phyloP scores from a whole-genome alignment of 2,329 filamentous ascomycete species.

The Diaporthe sp. region DNA sequence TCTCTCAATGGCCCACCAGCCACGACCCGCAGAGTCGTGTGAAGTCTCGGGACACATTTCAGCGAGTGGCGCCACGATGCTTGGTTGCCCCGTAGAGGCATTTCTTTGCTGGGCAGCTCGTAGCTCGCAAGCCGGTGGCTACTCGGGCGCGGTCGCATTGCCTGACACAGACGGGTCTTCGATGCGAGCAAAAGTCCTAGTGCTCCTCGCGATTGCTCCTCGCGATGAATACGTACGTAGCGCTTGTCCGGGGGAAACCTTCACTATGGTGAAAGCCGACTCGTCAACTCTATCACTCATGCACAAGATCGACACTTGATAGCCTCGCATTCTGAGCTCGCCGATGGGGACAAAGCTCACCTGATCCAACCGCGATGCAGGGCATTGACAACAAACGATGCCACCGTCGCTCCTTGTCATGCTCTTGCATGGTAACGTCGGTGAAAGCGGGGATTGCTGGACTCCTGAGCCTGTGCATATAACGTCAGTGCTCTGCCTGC shows the following conservation, averaged over 20 bases:
- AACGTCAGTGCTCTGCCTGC: slow-evolving; percentile 15
- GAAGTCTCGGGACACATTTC: not conserved
- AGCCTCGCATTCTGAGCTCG: not conserved
- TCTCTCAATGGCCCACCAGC: not conserved
- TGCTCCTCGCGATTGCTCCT: not conserved
- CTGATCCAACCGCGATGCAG: slow-evolving; percentile 16
- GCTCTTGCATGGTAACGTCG: slow-evolving; percentile 14
- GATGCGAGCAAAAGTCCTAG: not conserved
- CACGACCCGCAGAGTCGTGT: not conserved
- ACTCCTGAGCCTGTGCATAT: not conserved
- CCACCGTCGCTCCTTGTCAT: slow-evolving; percentile 22
- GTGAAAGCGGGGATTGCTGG: slow-evolving; percentile 14
- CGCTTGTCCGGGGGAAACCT: not conserved
- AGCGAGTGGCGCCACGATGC: not conserved
- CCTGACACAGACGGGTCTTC: not conserved
- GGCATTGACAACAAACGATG: slow-evolving; percentile 6
- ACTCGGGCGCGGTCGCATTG: not conserved
- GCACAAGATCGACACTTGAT: not conserved
- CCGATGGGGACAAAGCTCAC: slow-evolving; percentile 4
- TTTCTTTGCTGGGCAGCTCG: not conserved
- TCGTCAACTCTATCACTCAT: not conserved
- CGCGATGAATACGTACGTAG: not conserved
- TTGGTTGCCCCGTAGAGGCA: not conserved
- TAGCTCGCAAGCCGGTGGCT: not conserved
- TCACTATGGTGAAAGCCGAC: not conserved